Base-by-base conservation (phyloP, 225 moss, liverwort and hornwort genomes). In the Pleurozium schreberi region DNA sequence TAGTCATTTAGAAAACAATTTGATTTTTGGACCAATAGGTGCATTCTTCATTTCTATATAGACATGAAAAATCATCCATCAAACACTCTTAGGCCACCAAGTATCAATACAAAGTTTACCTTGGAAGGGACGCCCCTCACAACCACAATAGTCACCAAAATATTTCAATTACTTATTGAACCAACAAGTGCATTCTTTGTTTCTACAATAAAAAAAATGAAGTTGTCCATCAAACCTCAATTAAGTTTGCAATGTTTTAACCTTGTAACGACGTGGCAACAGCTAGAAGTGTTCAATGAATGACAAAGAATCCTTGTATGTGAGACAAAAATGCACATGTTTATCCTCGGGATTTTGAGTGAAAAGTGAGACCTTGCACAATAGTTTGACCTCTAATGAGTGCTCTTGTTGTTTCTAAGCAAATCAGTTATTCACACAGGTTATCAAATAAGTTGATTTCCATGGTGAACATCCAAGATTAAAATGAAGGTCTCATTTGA, bases 91-190 rank as follows among this genome's bases (percentile, higher is more conserved):
- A 52, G 14, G 52, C 12, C 4, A 52, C 4, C 3, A 1, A n/a
- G n/a, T 11, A 12, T n/a, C 12, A 1, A 21, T 38, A 67, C 2
- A n/a, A 12, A 22, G 12, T 38, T 38, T 11, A 36, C 8, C 20
- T 1, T 36, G 1, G 5, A 65, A 65, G 5, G 5, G 10, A 19
- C 10, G 10, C 0, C 18, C 33, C 5, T 14, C 30, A 1, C 31
- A 11, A 66, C 38, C 3, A 66, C 20, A 7, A 4, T 68, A 68
- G 38, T 22, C 4, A 10, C 10, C 36, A 61, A 61, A 60, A 61
- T 27, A 12, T 68, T 68, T 1, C 1, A 15, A 43, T 43, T 28
- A 17, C n/a, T n/a, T n/a, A n/a, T 17, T 10, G 5, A 71, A 5
- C 6, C 28, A 45, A 16, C 0, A 70, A 1, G 3, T 71, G 2